phyloP scores from a whole-genome alignment of 768 basidiomycete species.

The Melanogaster broomeanus region DNA sequence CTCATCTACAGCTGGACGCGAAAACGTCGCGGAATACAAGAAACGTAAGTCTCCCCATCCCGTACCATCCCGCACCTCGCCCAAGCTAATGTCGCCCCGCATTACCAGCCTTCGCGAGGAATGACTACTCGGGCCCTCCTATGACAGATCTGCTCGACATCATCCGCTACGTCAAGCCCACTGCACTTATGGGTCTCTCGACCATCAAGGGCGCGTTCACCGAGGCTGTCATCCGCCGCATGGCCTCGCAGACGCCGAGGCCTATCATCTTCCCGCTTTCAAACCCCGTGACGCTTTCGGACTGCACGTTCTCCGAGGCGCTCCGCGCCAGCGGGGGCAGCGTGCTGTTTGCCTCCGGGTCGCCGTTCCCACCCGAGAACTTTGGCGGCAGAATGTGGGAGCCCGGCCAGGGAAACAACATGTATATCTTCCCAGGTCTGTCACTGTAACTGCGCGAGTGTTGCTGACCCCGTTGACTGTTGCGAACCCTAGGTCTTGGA shows the following conservation, averaged over 20 bases:
- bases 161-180: conserved; percentile 80
- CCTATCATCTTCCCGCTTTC: conserved; percentile 94
- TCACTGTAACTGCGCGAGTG: conserved; percentile 30
- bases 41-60: conserved; percentile 53
- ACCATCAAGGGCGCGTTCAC: conserved; percentile 84
- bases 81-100: neutral
- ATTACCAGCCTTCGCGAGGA: conserved; percentile 72
- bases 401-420: conserved; percentile 94
- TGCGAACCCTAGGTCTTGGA: conserved; percentile 41
- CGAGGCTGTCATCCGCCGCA: conserved; percentile 65
- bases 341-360: conserved; percentile 86
- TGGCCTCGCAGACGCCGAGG: conserved; percentile 76
- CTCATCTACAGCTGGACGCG: conserved; percentile 77
- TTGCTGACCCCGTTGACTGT: neutral
- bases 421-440: conserved; percentile 79
- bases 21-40: conserved; percentile 78
- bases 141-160: conserved; percentile 77
- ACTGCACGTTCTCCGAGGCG: conserved; percentile 79
- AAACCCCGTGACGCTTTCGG: conserved; percentile 82
- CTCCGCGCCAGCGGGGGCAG: conserved; percentile 69
- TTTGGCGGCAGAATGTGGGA: conserved; percentile 59
- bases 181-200: conserved; percentile 90
- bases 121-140: conserved; percentile 76
- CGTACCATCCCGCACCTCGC: neutral
- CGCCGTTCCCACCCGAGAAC: conserved; percentile 72